Evolutionary conservation across 2,329 filamentous ascomycete genomes (phyloP).

Genomic region (Pseudopithomyces chartarum): DNA sequence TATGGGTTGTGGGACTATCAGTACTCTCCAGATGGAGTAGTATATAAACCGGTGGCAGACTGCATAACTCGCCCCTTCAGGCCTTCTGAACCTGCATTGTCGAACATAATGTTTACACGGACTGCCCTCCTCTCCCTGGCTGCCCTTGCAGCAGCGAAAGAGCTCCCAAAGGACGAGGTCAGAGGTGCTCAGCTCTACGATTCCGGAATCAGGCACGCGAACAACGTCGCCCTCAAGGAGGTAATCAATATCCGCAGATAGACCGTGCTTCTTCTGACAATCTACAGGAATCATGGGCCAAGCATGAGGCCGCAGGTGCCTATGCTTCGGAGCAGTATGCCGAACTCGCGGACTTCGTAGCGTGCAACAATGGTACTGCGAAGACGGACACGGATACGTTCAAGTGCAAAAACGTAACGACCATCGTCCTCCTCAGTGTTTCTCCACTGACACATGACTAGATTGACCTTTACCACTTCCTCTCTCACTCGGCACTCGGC

Average conservation of each 20-base stretch:
- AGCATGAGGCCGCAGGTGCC: constrained; percentile 37
- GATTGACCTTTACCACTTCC: constrained; percentile 62
- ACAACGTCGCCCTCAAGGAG: constrained; percentile 42
- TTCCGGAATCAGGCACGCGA: constrained; percentile 45
- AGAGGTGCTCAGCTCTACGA: constrained; percentile 45
- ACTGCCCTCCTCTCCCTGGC: constrained; percentile 37
- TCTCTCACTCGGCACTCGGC: constrained; percentile 59
- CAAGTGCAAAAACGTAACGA: constrained; percentile 43
- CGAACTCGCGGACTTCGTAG: constrained; percentile 37
- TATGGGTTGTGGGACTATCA: constrained; percentile 15
- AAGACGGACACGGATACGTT: constrained; percentile 43
- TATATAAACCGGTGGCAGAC: constrained; percentile 27
- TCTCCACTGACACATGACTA: constrained; percentile 15
- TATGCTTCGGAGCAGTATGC: constrained; percentile 43
- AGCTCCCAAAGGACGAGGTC: constrained; percentile 41
- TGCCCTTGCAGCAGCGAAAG: constrained; percentile 40
- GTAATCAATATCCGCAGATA: constrained; percentile 15
- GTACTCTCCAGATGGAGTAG: not conserved
- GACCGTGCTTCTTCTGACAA: constrained; percentile 21
- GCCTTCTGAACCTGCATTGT: not conserved
- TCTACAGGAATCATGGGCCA: constrained; percentile 44
- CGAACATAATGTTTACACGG: constrained; percentile 33
- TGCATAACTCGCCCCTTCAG: constrained; percentile 6
- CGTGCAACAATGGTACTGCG: constrained; percentile 46
- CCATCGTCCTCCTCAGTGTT: not conserved